Base-by-base conservation (phyloP, 2,329 filamentous ascomycete genomes). In the Neobulgaria alba region DNA sequence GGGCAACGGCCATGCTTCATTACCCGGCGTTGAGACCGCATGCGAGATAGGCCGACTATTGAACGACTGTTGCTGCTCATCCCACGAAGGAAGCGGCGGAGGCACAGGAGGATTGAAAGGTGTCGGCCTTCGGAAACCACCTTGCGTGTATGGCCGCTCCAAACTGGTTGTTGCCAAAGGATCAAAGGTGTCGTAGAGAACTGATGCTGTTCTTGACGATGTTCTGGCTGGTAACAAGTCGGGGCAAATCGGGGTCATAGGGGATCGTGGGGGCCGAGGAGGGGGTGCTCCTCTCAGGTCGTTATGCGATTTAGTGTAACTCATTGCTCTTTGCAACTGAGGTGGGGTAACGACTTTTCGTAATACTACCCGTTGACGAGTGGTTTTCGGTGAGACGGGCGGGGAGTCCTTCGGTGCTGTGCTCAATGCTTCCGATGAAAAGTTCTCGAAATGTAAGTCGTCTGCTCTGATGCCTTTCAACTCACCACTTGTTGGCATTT, bases 171-270 rank as follows among this genome's bases (percentile, higher is more conserved):
- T 58, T 15, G 57, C 53, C 9, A 63, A 46, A 2, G 63, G 55
- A 38, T 70, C 68, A 31, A 63, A 58, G 9, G 65, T 63, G 33
- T 68, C 68, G 21, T 66, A 63, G n/a, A 61, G 61, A 15, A 63
- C 52, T 7, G 68, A 72, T 10, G 67, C 60, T 10, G 50, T 56
- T 29, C 75, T 70, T 50, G 76, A 79, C 0, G 75, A 78, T 16
- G 69, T 61, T 16, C 75, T 69, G 3, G 71, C 68, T 4, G 73
- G 75, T 3, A 69, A 66, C 10, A 68, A 57, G 3, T 71, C 66
- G 2, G 67, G 63, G 12, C 56, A 52, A 38, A 60, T 48, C 46
- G 60, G 58, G 15, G 53, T 60, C 10, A 68, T 39, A 17, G 58
- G 67, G 10, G 70, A 72, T 39, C 71, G 65, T 10, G 70, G 68